Conservation (phyloP, 768 basidiomycete genomes). For the Boletus pseudo-olivaceus region DNA sequence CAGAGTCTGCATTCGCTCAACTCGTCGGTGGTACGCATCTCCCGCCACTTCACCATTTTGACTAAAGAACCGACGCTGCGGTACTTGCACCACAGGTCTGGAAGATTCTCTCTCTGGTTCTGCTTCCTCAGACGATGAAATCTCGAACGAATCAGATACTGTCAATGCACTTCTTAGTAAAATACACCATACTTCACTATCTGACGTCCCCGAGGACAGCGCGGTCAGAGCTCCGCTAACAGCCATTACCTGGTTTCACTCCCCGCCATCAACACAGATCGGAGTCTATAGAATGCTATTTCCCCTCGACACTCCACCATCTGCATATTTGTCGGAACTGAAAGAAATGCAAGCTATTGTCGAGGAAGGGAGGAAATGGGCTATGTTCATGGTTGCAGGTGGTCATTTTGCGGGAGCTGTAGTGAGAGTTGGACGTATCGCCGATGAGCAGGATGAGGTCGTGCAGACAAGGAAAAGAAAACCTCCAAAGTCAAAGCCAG, state of each 20-base stretch:
- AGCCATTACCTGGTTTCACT: conserved; percentile 88
- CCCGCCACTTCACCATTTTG: background rate
- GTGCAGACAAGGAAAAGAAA: conserved; percentile 50
- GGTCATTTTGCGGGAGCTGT: conserved; percentile 98
- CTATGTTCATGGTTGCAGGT: conserved; percentile 94
- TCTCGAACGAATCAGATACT: conserved; percentile 59
- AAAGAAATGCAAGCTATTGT: conserved; percentile 57
- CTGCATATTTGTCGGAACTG: conserved; percentile 57
- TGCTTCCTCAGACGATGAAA: conserved; percentile 61
- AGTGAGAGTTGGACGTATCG: conserved; percentile 59
- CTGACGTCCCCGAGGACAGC: conserved; percentile 43
- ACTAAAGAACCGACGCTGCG: background rate
- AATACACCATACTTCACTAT: conserved; percentile 45
- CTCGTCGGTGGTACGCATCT: conserved; percentile 71
- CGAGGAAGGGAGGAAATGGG: conserved; percentile 72
- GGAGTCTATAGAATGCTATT: conserved; percentile 83
- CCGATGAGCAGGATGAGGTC: conserved; percentile 39
- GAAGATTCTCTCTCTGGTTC: conserved; percentile 93
- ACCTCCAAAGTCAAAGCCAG: conserved; percentile 63
- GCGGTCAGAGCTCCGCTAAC: conserved; percentile 49
- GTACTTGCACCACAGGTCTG: conserved; percentile 42
- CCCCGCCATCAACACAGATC: conserved; percentile 81
- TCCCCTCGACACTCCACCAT: conserved; percentile 40
- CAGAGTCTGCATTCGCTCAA: conserved; percentile 68
- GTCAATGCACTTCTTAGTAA: conserved; percentile 67